Conservation (phyloP, 495 filamentous ascomycete genomes). For the Barbatosphaeria neglecta region DNA sequence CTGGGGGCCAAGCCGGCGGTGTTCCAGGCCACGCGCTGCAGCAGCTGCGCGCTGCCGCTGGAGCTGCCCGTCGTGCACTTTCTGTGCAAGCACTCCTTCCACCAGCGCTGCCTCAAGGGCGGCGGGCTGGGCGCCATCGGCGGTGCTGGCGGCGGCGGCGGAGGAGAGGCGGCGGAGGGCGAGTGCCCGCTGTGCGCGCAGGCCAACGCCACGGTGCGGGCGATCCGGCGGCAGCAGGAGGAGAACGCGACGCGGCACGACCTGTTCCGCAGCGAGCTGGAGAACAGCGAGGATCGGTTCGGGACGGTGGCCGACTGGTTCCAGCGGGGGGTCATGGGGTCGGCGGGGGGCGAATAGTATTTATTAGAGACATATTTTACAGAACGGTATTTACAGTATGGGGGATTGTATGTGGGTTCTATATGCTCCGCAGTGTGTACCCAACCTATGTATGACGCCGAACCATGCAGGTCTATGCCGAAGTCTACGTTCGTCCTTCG, state of each 20-base stretch:
- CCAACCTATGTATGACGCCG: background rate
- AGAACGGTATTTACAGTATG: too few relatives aligned
- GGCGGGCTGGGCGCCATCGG: conserved; percentile 10
- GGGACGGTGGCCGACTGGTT: conserved; percentile 88
- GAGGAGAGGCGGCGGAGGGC: conserved; percentile 47
- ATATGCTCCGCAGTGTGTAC: too few relatives aligned
- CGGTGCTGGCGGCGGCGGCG: conserved; percentile 31
- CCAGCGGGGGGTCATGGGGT: conserved; percentile 78
- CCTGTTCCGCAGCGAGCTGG: conserved; percentile 71
- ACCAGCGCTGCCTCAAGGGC: conserved; percentile 65
- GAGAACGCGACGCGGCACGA: conserved; percentile 85
- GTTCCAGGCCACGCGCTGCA: conserved; percentile 85
- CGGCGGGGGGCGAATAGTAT: conserved; percentile 20
- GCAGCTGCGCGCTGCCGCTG: conserved; percentile 59
- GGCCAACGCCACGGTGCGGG: conserved; percentile 73
- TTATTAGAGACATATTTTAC: background rate
- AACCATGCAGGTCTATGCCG: background rate
- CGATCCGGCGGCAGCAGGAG: conserved; percentile 74
- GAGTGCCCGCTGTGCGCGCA: conserved; percentile 79
- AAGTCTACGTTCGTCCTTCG: background rate
- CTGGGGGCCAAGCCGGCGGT: conserved; percentile 67
- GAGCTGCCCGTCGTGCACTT: conserved; percentile 91
- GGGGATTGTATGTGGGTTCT: too few relatives aligned
- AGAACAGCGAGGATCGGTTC: conserved; percentile 72
- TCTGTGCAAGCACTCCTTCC: conserved; percentile 91